Base-by-base conservation (phyloP, 306 rosid genomes). In the Chamaecrista fasciculata region DNA sequence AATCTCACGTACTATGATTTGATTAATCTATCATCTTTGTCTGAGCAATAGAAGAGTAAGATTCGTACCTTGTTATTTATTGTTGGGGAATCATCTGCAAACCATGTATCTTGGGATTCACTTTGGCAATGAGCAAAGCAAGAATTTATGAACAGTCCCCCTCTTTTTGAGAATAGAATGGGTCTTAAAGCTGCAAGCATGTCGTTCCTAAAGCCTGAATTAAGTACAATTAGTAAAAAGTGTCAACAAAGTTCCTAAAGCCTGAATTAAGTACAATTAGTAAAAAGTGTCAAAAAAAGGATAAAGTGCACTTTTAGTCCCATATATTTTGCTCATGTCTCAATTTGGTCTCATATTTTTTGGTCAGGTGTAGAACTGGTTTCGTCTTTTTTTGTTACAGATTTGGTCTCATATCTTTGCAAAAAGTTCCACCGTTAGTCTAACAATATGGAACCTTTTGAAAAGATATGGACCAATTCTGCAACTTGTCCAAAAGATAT, bases 41-140 rank as follows among this genome's bases (percentile, higher is more conserved):
- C 25, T n/a, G 16, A 21, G n/a, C n/a, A n/a, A n/a, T n/a, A 11
- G 56, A 67, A 20, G 36, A 51, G 24, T 11, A 67, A 51, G 40
- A 42, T 55, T 2, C 11, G 15, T 79, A 90, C 98, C 98, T 80
- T 89, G 55, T 82, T 63, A 50, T 86, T 85, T 72, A 91, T 72
- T 78, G 69, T 89, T 43, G 99, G 96, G 44, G 97, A 87, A 72
- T 87, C 91, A 36, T 2, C 70, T 33, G 58, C 87, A 81, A 85
- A 85, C 99, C 99, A 95, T 19, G 97, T 91, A n/a, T 95, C 96
- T 70, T 84, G 92, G 3, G 68, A 81, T 79, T 95, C 99, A 67
- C 97, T 91, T 82, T 95, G 99, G 88, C 99, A 91, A 67, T 95
- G 99, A 67, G 96, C 96, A 75, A 95, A 95, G 69, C 99, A 95